Percentiles rank a stretch among this genome's conserved stretches.
Conservation (phyloP, 2,329 filamentous ascomycete genomes). For the Epichloe brachyelytri region DNA sequence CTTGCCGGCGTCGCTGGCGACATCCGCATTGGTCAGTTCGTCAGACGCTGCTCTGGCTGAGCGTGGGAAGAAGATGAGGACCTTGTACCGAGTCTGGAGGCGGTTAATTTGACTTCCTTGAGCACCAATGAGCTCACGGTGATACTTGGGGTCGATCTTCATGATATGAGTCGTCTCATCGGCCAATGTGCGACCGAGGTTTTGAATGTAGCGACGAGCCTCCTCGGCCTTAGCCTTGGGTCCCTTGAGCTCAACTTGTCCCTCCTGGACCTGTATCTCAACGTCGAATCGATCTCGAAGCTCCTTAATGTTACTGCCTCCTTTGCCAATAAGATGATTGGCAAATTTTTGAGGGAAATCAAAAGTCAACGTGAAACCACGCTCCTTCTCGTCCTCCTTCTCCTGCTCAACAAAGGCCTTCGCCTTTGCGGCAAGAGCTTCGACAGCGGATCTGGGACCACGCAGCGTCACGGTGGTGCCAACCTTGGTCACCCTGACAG, state of each 20-base stretch:
- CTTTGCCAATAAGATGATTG: conserved; percentile 66
- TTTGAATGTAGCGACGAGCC: conserved; percentile 69
- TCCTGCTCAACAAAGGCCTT: conserved; percentile 72
- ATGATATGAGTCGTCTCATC: conserved; percentile 81
- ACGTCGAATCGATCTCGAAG: conserved; percentile 55
- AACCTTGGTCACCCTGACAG: conserved; percentile 43
- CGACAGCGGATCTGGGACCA: conserved; percentile 61
- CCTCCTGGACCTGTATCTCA: conserved; percentile 80
- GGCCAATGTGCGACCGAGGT: conserved; percentile 68
- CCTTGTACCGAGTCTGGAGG: conserved; percentile 83
- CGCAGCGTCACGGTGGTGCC: conserved; percentile 57
- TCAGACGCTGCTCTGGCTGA: conserved; percentile 49
- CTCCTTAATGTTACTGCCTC: conserved; percentile 52
- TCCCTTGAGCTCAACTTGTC: conserved; percentile 90
- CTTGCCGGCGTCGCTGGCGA: conserved; percentile 53
- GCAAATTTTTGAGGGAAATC: conserved; percentile 93
- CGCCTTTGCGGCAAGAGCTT: conserved; percentile 60
- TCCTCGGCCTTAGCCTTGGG: conserved; percentile 88
- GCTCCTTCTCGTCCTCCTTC: conserved; percentile 85
- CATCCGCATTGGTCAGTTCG: conserved; percentile 58
- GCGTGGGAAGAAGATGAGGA: conserved; percentile 87
- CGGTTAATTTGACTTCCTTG: conserved; percentile 82
- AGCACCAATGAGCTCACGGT: conserved; percentile 84
- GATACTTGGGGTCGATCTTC: conserved; percentile 88
- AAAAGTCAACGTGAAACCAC: conserved; percentile 73